Base-by-base conservation (phyloP, 371 early-diverging fungal genomes). In the Sporodiniella umbellata region DNA sequence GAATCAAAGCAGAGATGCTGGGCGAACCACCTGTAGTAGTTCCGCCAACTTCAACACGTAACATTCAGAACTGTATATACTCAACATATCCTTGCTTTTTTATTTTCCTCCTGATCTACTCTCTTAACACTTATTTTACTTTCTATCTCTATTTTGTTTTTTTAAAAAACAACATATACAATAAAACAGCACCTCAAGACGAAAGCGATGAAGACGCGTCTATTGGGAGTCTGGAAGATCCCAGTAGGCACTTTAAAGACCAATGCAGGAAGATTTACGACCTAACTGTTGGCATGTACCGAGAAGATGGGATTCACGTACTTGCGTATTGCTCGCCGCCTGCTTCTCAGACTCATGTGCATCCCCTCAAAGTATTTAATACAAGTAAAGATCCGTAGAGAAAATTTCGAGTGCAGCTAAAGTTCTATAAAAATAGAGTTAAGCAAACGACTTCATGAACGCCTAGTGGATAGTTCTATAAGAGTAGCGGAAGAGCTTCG, bases 301-400 rank as follows among this genome's bases (percentile, higher is more conserved):
- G 40, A 4, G 40, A 40, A 12, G 40, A 40, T 19, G 40, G 40
- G 18, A 40, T 40, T 19, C 40, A 40, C 8, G 40, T 40, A 3
- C 40, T 40, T 18, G 40, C 40, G 10, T 40, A 40, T 21, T 40
- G 40, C 21, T 18, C 15, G 7, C 40, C 40, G 18, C 15, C 40
- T 21, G 8, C 40, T n/a, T 18, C 18, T 10, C n/a, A 40, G 8
- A 8, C 18, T 8, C n/a, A 40, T 21, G 15, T 40, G 8, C 40
- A 22, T n/a, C 40, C 40, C 10, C 21, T 40, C 8, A 40, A 40
- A 19, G 40, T 40, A 12, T 40, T 40, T 15, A 40, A 40, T 19
- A 40, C 40, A 40, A 40, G 40, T 40, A 40, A 40, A 22, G 7
- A 19, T 21, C n/a, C n/a, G n/a, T n/a, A n/a, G n/a, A n/a, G n/a